These are phyloP conservation scores for Albizia julibrissin DNA, from an alignment of 306 rosid species.

Conservation along the genomic window DNA sequence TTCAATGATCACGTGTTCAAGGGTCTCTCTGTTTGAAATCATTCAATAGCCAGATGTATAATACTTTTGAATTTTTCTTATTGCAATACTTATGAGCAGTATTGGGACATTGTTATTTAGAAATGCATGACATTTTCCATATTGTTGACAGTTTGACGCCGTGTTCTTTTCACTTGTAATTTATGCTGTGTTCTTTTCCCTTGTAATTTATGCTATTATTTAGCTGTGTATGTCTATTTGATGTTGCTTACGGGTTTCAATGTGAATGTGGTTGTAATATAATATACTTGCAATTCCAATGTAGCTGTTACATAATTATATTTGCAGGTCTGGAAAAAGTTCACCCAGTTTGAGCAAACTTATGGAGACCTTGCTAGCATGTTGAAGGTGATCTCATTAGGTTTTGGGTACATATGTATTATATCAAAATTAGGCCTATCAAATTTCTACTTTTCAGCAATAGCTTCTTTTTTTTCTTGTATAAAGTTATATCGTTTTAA, in stretches of 20 bases:
- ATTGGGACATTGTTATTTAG: not conserved
- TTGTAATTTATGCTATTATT: slow-evolving; percentile 6
- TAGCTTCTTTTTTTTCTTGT: not conserved
- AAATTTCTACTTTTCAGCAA: not conserved
- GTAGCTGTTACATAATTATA: slow-evolving; percentile 30
- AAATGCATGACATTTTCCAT: not conserved
- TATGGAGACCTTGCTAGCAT: slow-evolving; percentile 94
- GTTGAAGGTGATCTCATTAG: slow-evolving; percentile 64
- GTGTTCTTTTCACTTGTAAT: not conserved
- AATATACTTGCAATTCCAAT: slow-evolving; percentile 34
- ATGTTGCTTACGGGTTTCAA: slow-evolving; percentile 16
- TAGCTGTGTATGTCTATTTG: not conserved
- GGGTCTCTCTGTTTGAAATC: not conserved
- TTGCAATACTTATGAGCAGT: slow-evolving; percentile 9
- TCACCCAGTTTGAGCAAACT: slow-evolving; percentile 82
- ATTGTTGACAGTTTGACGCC: not conserved
- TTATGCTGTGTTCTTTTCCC: slow-evolving; percentile 8
- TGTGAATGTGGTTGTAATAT: slow-evolving; percentile 29
- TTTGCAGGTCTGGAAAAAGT: slow-evolving; percentile 87
- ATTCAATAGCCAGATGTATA: not conserved
- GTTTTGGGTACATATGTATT: not conserved
- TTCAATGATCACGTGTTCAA: not conserved
- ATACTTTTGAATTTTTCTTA: not conserved
- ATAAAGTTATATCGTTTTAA: not conserved
- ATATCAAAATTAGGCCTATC: not conserved